Evolutionary conservation across 768 basidiomycete genomes (phyloP), one percentile per base, ranked within the genome.

Genomic region (Collybia sp.): DNA sequence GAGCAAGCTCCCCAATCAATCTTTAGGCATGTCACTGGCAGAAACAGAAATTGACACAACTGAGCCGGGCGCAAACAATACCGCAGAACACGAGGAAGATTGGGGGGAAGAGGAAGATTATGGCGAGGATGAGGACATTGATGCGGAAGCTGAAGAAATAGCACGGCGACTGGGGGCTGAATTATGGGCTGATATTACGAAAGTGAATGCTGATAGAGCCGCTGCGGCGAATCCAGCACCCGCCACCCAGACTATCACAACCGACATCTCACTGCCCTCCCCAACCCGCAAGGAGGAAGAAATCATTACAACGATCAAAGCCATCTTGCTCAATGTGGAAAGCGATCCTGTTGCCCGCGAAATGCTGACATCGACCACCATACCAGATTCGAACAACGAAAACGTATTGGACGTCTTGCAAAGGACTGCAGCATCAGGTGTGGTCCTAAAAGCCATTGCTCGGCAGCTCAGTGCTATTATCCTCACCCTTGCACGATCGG

Each of bases 141-240:
- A 82, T 18, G 84, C 83, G 4, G 82, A 87, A 47, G 86, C 85
- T 2, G 78, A 83, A 51, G 85, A 83, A 54, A 86, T 87, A 53
- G 85, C 85, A 4, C 75, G 83, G 39, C 70, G 82, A 19, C 65
- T 91, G 25, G 81, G 83, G n/a, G 85, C 85, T 52, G 80, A 90
- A 48, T 70, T 90, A 5, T 83, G 81, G 79, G 88, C 86, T 2
- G 85, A 87, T 54, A 83, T 89, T 41, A 79, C 66, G 56, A 83
- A 79, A 58, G 83, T 75, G 5, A 79, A 75, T 49, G 76, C 75
- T 3, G 74, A 62, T 25, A 51, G 47, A 34, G 64, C 57, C 9
- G 8, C 19, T 34, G 39, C 43, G 9, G 15, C 13, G 45, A 36
- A 52, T 47, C 5, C 33, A 49, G 13, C 47, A 49, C 18, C 44